Conservation (phyloP, 345 rosid genomes). For the Aquilaria sinensis region DNA sequence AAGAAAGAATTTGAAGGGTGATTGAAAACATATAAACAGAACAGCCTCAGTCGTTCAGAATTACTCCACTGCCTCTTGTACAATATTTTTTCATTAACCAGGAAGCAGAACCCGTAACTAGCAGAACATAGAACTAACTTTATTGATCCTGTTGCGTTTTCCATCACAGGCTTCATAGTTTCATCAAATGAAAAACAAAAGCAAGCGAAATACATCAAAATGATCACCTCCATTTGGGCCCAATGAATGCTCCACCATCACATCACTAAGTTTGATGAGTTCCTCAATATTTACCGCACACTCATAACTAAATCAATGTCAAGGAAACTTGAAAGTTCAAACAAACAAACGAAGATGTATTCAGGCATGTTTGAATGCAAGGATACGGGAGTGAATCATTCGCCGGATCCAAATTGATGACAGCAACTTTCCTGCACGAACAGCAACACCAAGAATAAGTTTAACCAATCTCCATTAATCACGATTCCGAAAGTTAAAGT, state of each 20-base stretch:
- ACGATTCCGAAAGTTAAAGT: conserved; percentile 1
- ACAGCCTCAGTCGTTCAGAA: neutral
- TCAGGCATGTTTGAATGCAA: conserved; percentile 7
- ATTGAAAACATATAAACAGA: conserved; percentile 5
- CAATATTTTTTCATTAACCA: too few species aligned
- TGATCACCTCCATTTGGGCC: conserved; percentile 91
- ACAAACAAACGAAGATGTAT: neutral
- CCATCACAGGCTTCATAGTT: neutral
- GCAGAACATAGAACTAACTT: conserved; percentile 1
- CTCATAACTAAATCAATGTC: conserved; percentile 57
- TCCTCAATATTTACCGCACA: conserved; percentile 87
- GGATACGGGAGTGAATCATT: conserved; percentile 88
- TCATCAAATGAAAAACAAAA: neutral
- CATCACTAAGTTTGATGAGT: conserved; percentile 70
- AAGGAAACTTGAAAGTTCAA: conserved; percentile 24
- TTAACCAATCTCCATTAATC: too few species aligned
- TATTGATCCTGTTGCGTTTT: conserved; percentile 2
- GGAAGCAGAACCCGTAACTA: neutral
- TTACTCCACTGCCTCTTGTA: neutral
- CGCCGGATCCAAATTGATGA: conserved; percentile 94
- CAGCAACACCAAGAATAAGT: neutral
- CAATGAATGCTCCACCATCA: conserved; percentile 75
- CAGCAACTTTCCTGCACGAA: conserved; percentile 74
- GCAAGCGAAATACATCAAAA: neutral
- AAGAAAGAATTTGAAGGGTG: neutral